Evolutionary conservation across 805 yeast genomes (phyloP).

Genomic region (Metschnikowia santaceciliae): DNA sequence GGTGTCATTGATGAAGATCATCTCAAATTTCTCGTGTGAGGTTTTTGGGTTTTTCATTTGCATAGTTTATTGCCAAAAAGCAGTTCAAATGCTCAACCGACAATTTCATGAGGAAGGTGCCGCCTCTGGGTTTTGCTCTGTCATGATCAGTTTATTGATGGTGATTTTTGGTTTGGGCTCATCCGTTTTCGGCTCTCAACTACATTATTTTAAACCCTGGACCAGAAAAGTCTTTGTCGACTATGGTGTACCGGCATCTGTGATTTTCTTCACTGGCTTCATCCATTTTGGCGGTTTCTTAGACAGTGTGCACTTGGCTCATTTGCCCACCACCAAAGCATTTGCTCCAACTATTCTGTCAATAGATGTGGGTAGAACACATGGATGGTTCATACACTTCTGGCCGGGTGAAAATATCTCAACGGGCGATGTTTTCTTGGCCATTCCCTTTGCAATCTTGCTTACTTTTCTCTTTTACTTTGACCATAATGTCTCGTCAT

Average conservation of each 20-base stretch:
- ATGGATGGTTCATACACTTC: slow-evolving; percentile 76
- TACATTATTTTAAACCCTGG: slow-evolving; percentile 57
- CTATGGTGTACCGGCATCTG: slow-evolving; percentile 79
- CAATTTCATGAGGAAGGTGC: slow-evolving; percentile 52
- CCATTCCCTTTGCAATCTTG: slow-evolving; percentile 87
- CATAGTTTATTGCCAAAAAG: slow-evolving; percentile 84
- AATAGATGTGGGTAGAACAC: slow-evolving; percentile 31
- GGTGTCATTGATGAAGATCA: slow-evolving; percentile 62
- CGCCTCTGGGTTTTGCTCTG: slow-evolving; percentile 66
- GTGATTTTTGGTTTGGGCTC: slow-evolving; percentile 68
- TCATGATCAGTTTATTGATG: slow-evolving; percentile 72
- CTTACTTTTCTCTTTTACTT: slow-evolving; percentile 84
- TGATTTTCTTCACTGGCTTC: slow-evolving; percentile 88
- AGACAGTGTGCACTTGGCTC: slow-evolving; percentile 50
- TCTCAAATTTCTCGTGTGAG: slow-evolving; percentile 83
- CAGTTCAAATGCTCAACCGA: slow-evolving; percentile 70
- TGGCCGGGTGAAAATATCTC: slow-evolving; percentile 57
- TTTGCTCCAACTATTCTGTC: slow-evolving; percentile 63
- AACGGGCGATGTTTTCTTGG: slow-evolving; percentile 77
- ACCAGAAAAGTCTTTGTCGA: slow-evolving; percentile 73
- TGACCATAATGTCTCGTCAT: slow-evolving; percentile 91
- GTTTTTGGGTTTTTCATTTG: slow-evolving; percentile 91
- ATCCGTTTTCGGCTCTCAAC: slow-evolving; percentile 52
- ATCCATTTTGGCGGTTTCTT: slow-evolving; percentile 86
- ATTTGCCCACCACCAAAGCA: slow-evolving; percentile 65